Conservation (phyloP, 345 rosid genomes). For the Rhizophora mangle region DNA sequence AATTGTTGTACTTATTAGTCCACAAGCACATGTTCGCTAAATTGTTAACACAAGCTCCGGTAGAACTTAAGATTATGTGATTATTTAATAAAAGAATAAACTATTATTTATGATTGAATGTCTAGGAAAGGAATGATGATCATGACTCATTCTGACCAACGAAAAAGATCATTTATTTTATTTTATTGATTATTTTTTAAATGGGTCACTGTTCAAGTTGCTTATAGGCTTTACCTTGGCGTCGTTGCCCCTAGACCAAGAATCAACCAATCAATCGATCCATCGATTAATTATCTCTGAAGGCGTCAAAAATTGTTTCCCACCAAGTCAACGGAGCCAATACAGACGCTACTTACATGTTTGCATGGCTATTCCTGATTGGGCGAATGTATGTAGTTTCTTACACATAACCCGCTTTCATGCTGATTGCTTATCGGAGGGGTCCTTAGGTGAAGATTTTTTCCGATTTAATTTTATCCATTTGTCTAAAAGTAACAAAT, state of each 20-base stretch:
- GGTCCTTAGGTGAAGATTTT: not conserved
- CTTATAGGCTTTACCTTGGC: not conserved
- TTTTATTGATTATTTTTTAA: not conserved
- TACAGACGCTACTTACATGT: too few relatives aligned
- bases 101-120: not conserved
- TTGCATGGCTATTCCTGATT: too few relatives aligned
- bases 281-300: too few relatives aligned
- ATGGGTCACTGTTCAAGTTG: not conserved
- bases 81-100: not conserved
- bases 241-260: too few relatives aligned
- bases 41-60: not conserved
- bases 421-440: not conserved
- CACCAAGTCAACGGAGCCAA: too few relatives aligned
- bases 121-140: not conserved
- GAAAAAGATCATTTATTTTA: not conserved
- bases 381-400: not conserved
- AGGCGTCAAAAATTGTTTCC: too few relatives aligned
- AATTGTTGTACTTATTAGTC: slow-evolving; percentile 6
- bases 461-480: slow-evolving; percentile 6
- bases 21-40: not conserved
- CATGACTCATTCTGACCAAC: not conserved
- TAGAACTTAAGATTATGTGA: not conserved
- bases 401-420: not conserved
- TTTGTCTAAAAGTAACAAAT: not conserved
- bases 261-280: too few relatives aligned